Conservation (phyloP, 1,139 yeast species). For the Arxiozyma bovina region DNA sequence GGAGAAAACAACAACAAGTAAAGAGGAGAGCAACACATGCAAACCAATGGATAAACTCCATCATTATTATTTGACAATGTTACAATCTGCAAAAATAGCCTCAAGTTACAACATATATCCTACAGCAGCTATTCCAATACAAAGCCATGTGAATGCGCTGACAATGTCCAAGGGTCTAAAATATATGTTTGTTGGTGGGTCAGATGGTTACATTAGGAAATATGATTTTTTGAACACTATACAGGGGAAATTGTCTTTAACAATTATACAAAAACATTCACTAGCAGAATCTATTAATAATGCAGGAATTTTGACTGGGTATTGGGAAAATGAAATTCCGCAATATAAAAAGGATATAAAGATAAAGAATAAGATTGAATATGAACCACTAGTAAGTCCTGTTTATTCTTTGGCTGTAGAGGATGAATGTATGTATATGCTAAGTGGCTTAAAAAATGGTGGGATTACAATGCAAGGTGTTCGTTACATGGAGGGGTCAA, state of each 20-base stretch:
- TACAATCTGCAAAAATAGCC: slow-evolving; percentile 39
- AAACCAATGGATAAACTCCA: slow-evolving; percentile 17
- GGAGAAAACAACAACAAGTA: not conserved
- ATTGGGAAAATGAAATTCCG: slow-evolving; percentile 96
- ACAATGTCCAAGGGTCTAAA: slow-evolving; percentile 76
- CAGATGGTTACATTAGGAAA: slow-evolving; percentile 86
- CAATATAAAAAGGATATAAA: slow-evolving; percentile 40
- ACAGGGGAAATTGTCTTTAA: slow-evolving; percentile 82
- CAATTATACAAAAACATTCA: slow-evolving; percentile 86
- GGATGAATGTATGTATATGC: slow-evolving; percentile 71
- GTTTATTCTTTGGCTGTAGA: slow-evolving; percentile 84
- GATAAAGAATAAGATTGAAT: slow-evolving; percentile 36
- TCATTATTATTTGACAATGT: slow-evolving; percentile 36
- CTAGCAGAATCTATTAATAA: slow-evolving; percentile 75
- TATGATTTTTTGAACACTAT: slow-evolving; percentile 80
- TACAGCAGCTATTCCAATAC: slow-evolving; percentile 63
- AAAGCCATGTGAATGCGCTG: slow-evolving; percentile 63
- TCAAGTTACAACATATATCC: slow-evolving; percentile 53
- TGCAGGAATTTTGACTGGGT: slow-evolving; percentile 74
- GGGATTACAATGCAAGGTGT: slow-evolving; percentile 81
- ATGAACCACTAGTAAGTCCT: slow-evolving; percentile 68
- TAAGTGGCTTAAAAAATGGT: slow-evolving; percentile 76
- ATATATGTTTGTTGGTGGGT: slow-evolving; percentile 92
- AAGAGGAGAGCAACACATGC: not conserved
- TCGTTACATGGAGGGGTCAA: slow-evolving; percentile 73